Percentiles rank a stretch among this genome's conserved stretches.
These are phyloP conservation scores for Pseudopithomyces maydicus DNA, from an alignment of 2,329 filamentous ascomycete species.

Conservation along the genomic window DNA sequence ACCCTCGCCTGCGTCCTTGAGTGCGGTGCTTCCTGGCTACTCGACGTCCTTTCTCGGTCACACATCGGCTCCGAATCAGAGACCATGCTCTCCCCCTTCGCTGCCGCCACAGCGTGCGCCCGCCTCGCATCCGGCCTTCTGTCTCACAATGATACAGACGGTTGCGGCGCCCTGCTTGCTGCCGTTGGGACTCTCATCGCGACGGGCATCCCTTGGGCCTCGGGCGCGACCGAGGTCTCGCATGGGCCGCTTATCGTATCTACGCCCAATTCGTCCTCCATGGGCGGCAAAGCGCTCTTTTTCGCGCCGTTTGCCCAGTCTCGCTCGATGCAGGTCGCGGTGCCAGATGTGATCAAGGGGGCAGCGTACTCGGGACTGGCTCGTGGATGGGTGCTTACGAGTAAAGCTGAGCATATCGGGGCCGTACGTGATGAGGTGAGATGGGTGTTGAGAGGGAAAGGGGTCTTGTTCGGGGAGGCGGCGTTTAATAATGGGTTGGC, in stretches of 20 bases:
- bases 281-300: conserved; percentile 29
- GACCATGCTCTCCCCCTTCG: conserved; percentile 16
- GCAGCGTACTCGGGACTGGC: conserved; percentile 25
- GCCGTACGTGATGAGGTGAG: conserved; percentile 25
- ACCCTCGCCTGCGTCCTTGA: conserved; percentile 48
- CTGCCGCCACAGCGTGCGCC: conserved; percentile 1
- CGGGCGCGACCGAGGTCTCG: conserved; percentile 33
- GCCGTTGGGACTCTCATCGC: conserved; percentile 20
- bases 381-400: conserved; percentile 46
- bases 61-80: background rate
- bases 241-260: conserved; percentile 36
- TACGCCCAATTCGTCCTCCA: background rate
- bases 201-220: conserved; percentile 40
- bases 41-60: conserved; percentile 37
- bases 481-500: conserved; percentile 24
- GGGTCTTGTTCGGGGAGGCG: conserved; percentile 46
- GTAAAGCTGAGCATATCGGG: conserved; percentile 25
- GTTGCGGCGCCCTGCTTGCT: background rate
- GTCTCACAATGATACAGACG: too few species aligned
- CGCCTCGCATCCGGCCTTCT: too few species aligned
- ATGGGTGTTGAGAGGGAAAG: conserved; percentile 49
- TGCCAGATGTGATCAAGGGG: conserved; percentile 32
- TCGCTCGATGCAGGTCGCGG: conserved; percentile 36
- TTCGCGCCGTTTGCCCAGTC: conserved; percentile 41
- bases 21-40: conserved; percentile 47